Base-by-base conservation (phyloP, 2,329 filamentous ascomycete species). In the Venturia pyrina region DNA sequence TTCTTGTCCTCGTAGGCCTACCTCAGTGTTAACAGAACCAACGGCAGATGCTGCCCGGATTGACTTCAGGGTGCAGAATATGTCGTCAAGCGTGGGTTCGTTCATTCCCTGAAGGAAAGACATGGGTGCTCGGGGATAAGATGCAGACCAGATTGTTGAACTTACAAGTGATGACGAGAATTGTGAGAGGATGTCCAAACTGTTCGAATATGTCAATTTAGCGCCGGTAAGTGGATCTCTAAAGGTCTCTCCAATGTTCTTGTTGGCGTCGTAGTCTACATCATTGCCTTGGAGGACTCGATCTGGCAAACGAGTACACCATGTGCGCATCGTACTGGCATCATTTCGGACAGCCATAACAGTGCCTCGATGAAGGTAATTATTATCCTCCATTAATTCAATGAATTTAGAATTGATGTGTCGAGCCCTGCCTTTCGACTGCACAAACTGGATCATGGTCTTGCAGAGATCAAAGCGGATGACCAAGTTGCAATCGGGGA, bases 361-460 rank as follows among this genome's bases (percentile, higher is more conserved):
- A n/a, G 80, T 78, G 46, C 81, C 76, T 1, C 74, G 70, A 62
- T 96, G 89, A 0, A 79, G 78, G 15, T 74, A 69, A 70, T 96
- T 96, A 8, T 82, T 83, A 1, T 76, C 73, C 73, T 98, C 93
- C 2, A 91, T 74, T 89, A 99, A 93, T 71, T 90, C 90, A 43
- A 93, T 83, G 74, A 93, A 97, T 68, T 84, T 87, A 0, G 95
- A 98, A 65, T 88, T 83, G 0, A 78, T 75, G 71, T 91, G 89
- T 48, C 95, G 85, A 15, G 95, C 95, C 65, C 95, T 85, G 0
- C 95, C 95, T 68, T 91, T 85, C 17, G 93, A 97, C 75, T 99
- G 95, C 24, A 98, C 87, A 73, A 97, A 98, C 72, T 96, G 90
- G 64, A 98, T 98, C 75, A 96, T 87, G 0, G 93, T 97, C 13